Evolutionary conservation across 805 yeast species (phyloP), one percentile per base, ranked within the genome.

Genomic region (Cyberlindnera japonica): DNA sequence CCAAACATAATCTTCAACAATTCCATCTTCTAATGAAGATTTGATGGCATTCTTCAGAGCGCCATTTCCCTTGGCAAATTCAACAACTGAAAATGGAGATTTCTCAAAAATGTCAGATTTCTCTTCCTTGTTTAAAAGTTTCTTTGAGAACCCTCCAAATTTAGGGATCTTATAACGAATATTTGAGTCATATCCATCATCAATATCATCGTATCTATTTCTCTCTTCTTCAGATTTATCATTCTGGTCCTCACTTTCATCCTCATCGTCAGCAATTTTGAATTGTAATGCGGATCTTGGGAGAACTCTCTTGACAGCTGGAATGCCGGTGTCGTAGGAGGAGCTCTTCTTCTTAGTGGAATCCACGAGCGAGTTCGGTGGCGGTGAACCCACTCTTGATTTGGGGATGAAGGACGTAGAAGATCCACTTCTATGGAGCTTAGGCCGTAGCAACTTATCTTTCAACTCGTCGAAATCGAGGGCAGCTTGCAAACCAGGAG

Each of bases 31-130:
- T 12, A 74, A 57, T 0, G 91, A 83, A 6, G 82, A 65, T 35
- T 74, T 72, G 13, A 93, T 75, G 0, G 98, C 96, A 50, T 93
- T 91, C 46, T 77, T 76, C 53, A 93, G 71, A 8, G 96, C 93
- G 23, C 90, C 95, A 56, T 93, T 93, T 7, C 97, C 96, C 49
- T 79, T 79, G 7, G 64, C 70, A 30, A 79, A 75, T n/a, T 74
- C 74, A 2, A 78, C 81, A 20, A 90, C 77, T 29, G 70, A 67
- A 95, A 95, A 88, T 4, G 86, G 83, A 6, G 87, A 79, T 14
- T 57, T 58, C 12, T 63, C 64, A 52, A 69, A 71, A 24, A 69
- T 57, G 41, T 65, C 63, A 12, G 66, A 55, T 25, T 58, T 57
- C 19, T 51, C 51, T 16, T 79, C 61, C n/a, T 72, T 64, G 15